phyloP scores from a whole-genome alignment of 108 stramenopile genomes.

The Nannochloropsis gaditana region DNA sequence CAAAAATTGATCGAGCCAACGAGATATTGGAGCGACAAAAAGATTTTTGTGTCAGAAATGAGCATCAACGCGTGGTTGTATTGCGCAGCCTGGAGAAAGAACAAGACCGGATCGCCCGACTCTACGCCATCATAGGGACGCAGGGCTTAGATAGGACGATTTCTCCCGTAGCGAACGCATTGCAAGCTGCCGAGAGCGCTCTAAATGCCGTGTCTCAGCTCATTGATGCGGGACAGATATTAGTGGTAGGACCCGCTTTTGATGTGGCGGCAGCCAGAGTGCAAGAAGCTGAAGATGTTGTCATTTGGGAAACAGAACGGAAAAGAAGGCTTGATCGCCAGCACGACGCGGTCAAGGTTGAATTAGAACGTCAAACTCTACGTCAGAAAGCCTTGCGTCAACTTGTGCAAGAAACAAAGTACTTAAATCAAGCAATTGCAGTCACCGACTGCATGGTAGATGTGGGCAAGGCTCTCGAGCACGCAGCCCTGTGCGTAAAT shows the following conservation, averaged over 20 bases:
- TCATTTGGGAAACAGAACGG: background rate
- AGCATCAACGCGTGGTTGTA: background rate
- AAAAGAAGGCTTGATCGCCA: background rate
- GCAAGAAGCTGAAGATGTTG: slow-evolving; percentile 8
- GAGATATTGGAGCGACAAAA: background rate
- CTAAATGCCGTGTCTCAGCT: background rate
- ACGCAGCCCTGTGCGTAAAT: background rate
- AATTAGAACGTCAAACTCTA: background rate
- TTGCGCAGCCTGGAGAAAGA: background rate
- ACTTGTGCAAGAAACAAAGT: background rate
- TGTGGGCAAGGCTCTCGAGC: background rate
- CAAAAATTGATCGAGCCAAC: background rate
- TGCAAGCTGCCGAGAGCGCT: slow-evolving; percentile 7
- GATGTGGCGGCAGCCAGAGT: background rate
- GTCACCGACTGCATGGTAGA: slow-evolving; percentile 14
- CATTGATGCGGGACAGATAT: no score
- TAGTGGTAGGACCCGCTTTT: slow-evolving; percentile 7
- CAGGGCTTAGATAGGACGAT: background rate
- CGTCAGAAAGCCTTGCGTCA: background rate
- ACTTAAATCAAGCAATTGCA: background rate
- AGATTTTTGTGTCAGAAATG: background rate
- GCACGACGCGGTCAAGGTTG: background rate
- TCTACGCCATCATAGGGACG: background rate
- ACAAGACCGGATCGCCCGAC: slow-evolving; percentile 3
- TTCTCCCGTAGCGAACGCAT: background rate